Conservation (phyloP, 1,284 basidiomycete genomes). For the Cutaneotrichosporon sp. region DNA sequence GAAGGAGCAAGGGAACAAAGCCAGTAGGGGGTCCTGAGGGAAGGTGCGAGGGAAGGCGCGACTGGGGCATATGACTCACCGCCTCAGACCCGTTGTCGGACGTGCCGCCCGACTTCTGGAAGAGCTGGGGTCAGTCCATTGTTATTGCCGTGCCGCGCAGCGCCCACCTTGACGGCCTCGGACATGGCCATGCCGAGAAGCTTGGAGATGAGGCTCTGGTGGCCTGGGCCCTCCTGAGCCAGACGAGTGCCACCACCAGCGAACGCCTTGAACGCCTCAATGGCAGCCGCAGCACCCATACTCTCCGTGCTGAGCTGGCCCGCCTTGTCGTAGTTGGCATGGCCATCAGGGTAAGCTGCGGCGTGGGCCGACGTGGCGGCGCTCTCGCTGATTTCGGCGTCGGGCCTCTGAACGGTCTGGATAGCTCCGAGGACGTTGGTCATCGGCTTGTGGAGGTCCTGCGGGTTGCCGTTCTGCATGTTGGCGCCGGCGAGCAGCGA, state of each 20-base stretch:
- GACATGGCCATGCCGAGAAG: constrained; percentile 80
- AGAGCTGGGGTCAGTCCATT: constrained; percentile 57
- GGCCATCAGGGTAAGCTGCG: constrained; percentile 58
- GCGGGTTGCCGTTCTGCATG: constrained; percentile 43
- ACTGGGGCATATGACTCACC: constrained; percentile 50
- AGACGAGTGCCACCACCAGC: constrained; percentile 52
- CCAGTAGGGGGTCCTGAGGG: not conserved
- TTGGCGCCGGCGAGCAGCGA: constrained; percentile 44
- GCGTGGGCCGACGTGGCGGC: constrained; percentile 59
- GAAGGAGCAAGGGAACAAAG: too few relatives aligned
- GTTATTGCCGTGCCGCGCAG: not conserved
- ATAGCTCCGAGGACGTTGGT: constrained; percentile 49
- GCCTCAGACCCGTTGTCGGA: constrained; percentile 71
- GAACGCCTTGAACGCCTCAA: constrained; percentile 63
- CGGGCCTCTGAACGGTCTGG: constrained; percentile 14
- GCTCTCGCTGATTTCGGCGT: constrained; percentile 59
- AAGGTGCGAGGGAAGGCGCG: not conserved
- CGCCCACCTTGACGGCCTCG: constrained; percentile 56
- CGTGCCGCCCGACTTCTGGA: constrained; percentile 67
- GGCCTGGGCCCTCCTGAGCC: constrained; percentile 33
- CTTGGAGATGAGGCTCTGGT: constrained; percentile 55
- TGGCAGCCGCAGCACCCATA: constrained; percentile 68
- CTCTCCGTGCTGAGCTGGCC: constrained; percentile 60
- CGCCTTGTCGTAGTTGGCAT: constrained; percentile 38
- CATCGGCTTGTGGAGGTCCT: constrained; percentile 42